Evolutionary conservation across 1,284 basidiomycete species (phyloP), one percentile per base, ranked within the genome.

Genomic region (Puccinia hordei): DNA sequence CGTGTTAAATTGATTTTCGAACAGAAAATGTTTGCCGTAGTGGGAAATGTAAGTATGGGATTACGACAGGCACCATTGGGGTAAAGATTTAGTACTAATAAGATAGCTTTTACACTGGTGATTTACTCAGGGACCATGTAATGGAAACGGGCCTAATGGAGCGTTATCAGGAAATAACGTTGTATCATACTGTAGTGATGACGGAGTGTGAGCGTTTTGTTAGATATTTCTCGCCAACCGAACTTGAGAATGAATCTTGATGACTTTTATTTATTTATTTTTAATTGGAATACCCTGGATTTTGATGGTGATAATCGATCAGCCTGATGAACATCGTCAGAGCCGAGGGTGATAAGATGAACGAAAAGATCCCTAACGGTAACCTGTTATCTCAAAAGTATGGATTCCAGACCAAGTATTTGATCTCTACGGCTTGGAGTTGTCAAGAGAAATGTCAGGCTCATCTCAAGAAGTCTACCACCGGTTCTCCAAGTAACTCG

Each of bases 311-410:
- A 19, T 46, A 3, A n/a, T 55, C 13, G 27, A 3, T 55, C 63
- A 80, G 78, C n/a, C 38, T 80, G 78, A 80, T 80, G 78, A 72
- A 80, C 38, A 80, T 80, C 22, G 78, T 80, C 15, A 57, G 68
- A 61, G 53, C 78, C 24, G 69, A 80, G 24, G 78, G 41, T 17
- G 78, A 80, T 27, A 71, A 73, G 30, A 69, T 80, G 55, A 71
- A 73, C 19, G 13, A 73, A 41, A 24, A 80, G n/a, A 71, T 80
- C 12, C 57, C 69, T 1, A 72, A 80, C 41, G 69, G 49, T 0
- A 59, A 63, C 44, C 49, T 80, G 12, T 15, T 80, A 27, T 41
- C 68, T 4, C 17, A 17, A 17, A 80, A 80, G 51, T 80, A 80
- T 66, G 78, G 78, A 35, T 80, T 72, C 30, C 41, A 41, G 17